Evolutionary conservation across 768 basidiomycete species (phyloP), one percentile per base, ranked within the genome.

Genomic region (Lactarius hatsudake): DNA sequence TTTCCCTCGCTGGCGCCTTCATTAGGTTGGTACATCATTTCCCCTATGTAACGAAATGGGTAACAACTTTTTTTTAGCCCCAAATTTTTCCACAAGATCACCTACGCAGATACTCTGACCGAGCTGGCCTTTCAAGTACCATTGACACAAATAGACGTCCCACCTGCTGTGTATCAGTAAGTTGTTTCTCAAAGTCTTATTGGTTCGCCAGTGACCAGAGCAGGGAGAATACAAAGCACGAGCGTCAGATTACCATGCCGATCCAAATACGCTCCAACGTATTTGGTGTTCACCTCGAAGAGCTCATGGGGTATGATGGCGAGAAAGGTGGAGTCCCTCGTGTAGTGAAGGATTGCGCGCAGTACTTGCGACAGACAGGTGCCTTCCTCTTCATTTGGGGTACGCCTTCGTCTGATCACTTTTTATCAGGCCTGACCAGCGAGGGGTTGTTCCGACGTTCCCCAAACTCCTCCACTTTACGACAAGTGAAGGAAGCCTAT

Each of bases 371-470:
- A 23, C 86, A 86, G 43, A 83, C 81, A 64, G 90, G 78, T 80
- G 26, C 59, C 73, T 56, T 18, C 26, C 42, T 36, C 20, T 26
- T 20, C 23, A n/a, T 63, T 64, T 54, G 30, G 53, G 18, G 28
- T 13, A 36, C 55, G 8, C n/a, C 20, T 53, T 57, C 40, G 26
- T 38, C 36, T 57, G 17, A 42, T 6, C 43, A 15, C 17, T 15
- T 53, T 59, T 43, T 58, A 53, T 43, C 62, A 81, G 91, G 75
- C 62, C 63, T 94, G 78, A 78, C 85, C 28, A 86, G 90, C 38
- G 90, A 91, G 68, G 93, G 93, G 0, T 78, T 95, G 2, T 95
- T 95, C 76, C 82, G 93, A 63, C 83, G 91, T n/a, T 93, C 90
- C 6, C 90, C 93, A 1, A 86, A 82, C 62, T 89, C 90, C 12